These are phyloP conservation scores for Phytophthora pisi DNA, from an alignment of 352 stramenopile species.

Conservation along the genomic window DNA sequence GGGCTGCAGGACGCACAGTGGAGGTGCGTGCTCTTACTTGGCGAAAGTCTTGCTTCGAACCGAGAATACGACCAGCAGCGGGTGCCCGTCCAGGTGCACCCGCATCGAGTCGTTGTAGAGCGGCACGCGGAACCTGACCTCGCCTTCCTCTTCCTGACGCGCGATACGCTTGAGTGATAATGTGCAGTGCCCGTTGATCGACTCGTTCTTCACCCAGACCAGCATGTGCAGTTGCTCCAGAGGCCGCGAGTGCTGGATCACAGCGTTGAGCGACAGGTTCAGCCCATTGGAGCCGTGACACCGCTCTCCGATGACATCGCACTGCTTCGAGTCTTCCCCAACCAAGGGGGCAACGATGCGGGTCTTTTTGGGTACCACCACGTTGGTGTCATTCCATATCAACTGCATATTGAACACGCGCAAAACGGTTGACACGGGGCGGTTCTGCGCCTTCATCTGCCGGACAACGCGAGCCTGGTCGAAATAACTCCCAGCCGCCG, in stretches of 20 bases:
- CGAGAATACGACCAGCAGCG: constrained; percentile 76
- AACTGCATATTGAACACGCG: constrained; percentile 81
- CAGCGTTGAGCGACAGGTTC: constrained; percentile 74
- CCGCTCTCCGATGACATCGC: constrained; percentile 77
- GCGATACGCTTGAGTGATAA: constrained; percentile 83
- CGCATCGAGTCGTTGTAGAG: constrained; percentile 85
- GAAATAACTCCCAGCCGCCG: constrained; percentile 71
- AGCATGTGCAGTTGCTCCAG: constrained; percentile 86
- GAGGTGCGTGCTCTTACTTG: constrained; percentile 51
- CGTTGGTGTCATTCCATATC: constrained; percentile 62
- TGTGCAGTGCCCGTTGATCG: constrained; percentile 79
- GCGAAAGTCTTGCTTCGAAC: constrained; percentile 86
- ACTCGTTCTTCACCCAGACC: constrained; percentile 84
- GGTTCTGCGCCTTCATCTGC: constrained; percentile 59
- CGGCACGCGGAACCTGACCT: constrained; percentile 78
- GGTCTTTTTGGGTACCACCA: constrained; percentile 81
- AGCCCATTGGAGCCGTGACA: constrained; percentile 53
- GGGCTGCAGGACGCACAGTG: constrained; percentile 26
- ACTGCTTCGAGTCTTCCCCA: constrained; percentile 80
- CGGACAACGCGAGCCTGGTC: constrained; percentile 75
- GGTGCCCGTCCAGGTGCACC: constrained; percentile 72
- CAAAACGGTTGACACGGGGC: constrained; percentile 70
- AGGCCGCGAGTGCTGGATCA: constrained; percentile 72
- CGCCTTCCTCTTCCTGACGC: constrained; percentile 62
- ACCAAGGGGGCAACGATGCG: constrained; percentile 77